Percentiles rank a stretch among this genome's conserved stretches.
These are phyloP conservation scores for Dalechampia spathulata DNA, from an alignment of 441 rosid species.

Conservation along the genomic window DNA sequence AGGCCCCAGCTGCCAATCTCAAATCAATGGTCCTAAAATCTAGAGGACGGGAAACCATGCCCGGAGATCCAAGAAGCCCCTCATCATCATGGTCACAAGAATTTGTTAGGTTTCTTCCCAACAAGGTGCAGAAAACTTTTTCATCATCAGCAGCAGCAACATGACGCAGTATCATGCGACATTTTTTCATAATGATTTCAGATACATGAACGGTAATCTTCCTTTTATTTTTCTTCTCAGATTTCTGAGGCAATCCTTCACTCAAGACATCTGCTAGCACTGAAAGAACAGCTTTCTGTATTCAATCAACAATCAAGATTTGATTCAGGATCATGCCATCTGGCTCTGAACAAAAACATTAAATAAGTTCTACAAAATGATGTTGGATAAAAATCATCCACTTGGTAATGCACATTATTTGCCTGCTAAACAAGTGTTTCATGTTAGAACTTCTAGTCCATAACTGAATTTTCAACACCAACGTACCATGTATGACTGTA, in stretches of 20 bases:
- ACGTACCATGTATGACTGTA: neutral
- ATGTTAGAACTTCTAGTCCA: no score
- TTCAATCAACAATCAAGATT: slow-evolving; percentile 32
- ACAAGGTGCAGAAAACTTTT: slow-evolving; percentile 80
- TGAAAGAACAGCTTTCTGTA: slow-evolving; percentile 98
- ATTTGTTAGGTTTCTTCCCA: slow-evolving; percentile 74
- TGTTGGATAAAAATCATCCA: neutral
- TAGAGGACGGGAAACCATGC: slow-evolving; percentile 91
- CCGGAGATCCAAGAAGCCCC: slow-evolving; percentile 97
- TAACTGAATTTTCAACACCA: no score
- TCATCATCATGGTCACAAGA: slow-evolving; percentile 84
- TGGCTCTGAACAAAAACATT: slow-evolving; percentile 5
- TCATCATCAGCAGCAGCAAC: slow-evolving; percentile 84
- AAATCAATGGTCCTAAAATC: slow-evolving; percentile 98
- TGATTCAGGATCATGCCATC: slow-evolving; percentile 24
- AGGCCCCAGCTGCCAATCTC: slow-evolving; percentile 90
- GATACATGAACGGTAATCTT: slow-evolving; percentile 50
- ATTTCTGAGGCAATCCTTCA: slow-evolving; percentile 43
- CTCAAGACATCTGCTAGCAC: slow-evolving; percentile 64
- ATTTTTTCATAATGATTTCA: slow-evolving; percentile 83
- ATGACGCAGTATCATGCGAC: slow-evolving; percentile 76
- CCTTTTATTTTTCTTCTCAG: slow-evolving; percentile 52
- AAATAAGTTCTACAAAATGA: slow-evolving; percentile 1
- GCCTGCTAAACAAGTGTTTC: neutral
- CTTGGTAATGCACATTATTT: neutral